A percentile compares a stretch with the other conserved stretches of the same genome.
Evolutionary conservation across 768 basidiomycete genomes (phyloP).

Genomic region (Astraeus odoratus): DNA sequence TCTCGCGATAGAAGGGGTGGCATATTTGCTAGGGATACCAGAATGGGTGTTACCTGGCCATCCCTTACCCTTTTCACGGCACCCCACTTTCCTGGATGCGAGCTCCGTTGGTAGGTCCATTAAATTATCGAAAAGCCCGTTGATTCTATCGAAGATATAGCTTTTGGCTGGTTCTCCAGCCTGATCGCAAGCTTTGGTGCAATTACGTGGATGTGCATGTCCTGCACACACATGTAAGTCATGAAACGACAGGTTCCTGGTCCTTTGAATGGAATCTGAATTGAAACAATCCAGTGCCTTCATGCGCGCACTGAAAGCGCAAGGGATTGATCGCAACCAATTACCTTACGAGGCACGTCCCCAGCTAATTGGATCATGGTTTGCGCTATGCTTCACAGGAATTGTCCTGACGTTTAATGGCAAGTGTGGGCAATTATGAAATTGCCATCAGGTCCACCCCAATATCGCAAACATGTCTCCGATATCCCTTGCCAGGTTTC

Average conservation of each 20-base stretch:
- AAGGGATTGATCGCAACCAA: conserved; percentile 35
- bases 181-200: conserved; percentile 25
- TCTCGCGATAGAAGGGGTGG: too few relatives aligned
- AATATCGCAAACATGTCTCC: neutral
- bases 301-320: conserved; percentile 24
- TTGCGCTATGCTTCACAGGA: conserved; percentile 45
- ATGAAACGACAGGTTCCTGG: conserved; percentile 10
- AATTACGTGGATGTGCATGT: conserved; percentile 31
- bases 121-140: neutral
- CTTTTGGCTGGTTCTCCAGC: conserved; percentile 22
- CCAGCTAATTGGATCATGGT: conserved; percentile 55
- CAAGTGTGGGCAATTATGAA: conserved; percentile 7
- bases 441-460: conserved; percentile 7
- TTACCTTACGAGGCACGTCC: conserved; percentile 53
- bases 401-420: conserved; percentile 57
- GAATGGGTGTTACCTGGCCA: too few relatives aligned
- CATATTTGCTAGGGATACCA: too few relatives aligned
- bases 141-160: neutral
- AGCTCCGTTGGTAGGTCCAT: too few relatives aligned
- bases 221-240: conserved; percentile 18
- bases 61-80: too few relatives aligned
- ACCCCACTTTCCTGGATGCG: too few relatives aligned
- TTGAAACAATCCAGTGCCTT: conserved; percentile 10
- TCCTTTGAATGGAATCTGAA: conserved; percentile 5
- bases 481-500: conserved; percentile 7